Evolutionary conservation across 768 basidiomycete species (phyloP).

Genomic region (Leccinum sublutescens): DNA sequence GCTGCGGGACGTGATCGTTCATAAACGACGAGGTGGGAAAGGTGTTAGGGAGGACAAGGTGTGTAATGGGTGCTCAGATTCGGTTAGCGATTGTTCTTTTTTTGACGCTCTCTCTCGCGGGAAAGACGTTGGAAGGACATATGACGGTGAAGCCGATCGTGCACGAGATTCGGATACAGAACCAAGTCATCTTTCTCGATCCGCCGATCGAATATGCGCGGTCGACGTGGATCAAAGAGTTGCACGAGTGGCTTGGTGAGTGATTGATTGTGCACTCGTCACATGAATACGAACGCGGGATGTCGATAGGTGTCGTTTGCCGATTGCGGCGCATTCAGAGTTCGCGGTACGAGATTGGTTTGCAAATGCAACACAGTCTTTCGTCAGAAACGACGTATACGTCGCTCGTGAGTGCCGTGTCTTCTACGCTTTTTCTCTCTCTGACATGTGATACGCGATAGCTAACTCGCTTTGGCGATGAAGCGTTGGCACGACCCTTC

Average conservation of each 20-base stretch:
- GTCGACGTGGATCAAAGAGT: constrained; percentile 81
- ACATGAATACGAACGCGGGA: background rate
- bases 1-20: background rate
- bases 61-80: constrained; percentile 10
- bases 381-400: constrained; percentile 77
- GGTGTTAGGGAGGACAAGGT: constrained; percentile 80
- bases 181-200: constrained; percentile 98
- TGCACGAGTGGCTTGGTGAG: constrained; percentile 87
- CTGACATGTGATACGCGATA: constrained; percentile 30
- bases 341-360: constrained; percentile 94
- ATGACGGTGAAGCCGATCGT: constrained; percentile 83
- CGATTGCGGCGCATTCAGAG: constrained; percentile 85
- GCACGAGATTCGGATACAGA: constrained; percentile 96
- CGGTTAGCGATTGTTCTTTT: background rate
- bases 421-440: background rate
- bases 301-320: constrained; percentile 72
- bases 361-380: constrained; percentile 78
- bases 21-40: constrained; percentile 44
- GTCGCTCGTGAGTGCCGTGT: constrained; percentile 46
- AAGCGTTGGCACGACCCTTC: constrained; percentile 79
- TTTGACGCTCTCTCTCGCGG: background rate
- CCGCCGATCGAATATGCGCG: constrained; percentile 96
- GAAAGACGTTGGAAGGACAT: constrained; percentile 66
- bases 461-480: constrained; percentile 74
- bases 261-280: background rate